Conservation (phyloP, 257 asterid species). For the Phtheirospermum japonicum region DNA sequence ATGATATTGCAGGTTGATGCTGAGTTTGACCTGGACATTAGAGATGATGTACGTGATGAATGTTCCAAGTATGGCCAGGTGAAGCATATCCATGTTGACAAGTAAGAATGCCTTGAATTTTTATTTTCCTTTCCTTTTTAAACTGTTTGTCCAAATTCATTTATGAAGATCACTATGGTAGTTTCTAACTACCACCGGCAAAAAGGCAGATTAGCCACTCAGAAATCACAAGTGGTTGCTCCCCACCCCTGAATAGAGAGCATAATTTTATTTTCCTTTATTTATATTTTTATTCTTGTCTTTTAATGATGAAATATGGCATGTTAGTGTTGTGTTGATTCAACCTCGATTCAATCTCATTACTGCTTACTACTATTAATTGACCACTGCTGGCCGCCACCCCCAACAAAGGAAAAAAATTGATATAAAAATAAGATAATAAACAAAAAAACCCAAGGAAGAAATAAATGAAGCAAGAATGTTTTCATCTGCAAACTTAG, state of each 20-base stretch:
- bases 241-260: neutral
- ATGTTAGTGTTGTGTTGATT: neutral
- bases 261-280: too few species aligned
- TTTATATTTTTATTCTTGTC: neutral
- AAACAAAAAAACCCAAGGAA: neutral
- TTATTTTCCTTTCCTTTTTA: neutral
- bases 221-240: neutral
- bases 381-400: neutral
- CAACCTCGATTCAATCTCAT: neutral
- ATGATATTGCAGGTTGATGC: conserved; percentile 64
- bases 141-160: neutral
- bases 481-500: neutral
- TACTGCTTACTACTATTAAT: neutral
- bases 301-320: neutral
- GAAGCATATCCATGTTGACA: conserved; percentile 88
- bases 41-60: conserved; percentile 87
- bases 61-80: conserved; percentile 90
- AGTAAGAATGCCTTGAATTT: conserved; percentile 43
- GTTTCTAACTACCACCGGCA: neutral
- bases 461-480: neutral
- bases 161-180: neutral
- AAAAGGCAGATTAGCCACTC: neutral
- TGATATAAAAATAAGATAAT: neutral
- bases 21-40: conserved; percentile 88
- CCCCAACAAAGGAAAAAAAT: too few species aligned